Evolutionary conservation across 495 filamentous ascomycete species (phyloP), one percentile per base, ranked within the genome.

Genomic region (Penicillium mononematosum): DNA sequence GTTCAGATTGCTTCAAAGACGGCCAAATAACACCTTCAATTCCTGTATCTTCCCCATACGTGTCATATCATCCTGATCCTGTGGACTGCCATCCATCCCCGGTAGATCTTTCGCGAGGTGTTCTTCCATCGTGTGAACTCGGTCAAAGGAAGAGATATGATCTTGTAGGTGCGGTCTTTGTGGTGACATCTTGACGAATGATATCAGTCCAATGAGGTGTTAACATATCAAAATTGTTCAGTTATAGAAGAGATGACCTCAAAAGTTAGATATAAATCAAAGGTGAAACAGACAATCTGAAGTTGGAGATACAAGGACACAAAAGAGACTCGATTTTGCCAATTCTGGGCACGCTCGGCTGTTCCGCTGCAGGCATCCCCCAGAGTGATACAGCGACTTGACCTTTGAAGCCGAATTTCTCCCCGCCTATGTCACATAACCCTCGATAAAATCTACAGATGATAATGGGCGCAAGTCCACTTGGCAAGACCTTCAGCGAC

Each of bases 41-140:
- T 63, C 61, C 22, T 60, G 61, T 14, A 54, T 53, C 32, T 63
- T 63, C 7, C 61, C 58, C 61, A 63, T 63, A 9, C 61, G 61
- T 5, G 34, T 43, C 61, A 63, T 63, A 29, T 63, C 61, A 32
- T 42, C 22, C 11, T 38, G 36, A 25, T 58, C 55, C 22, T 58
- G 29, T 1, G 39, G 41, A 20, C 34, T 52, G 20, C 47, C 48
- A 17, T 50, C 55, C 29, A 52, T 50, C 14, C 17, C 25, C 5
- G 25, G 36, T 22, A 24, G 5, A 24, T 14, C 11, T 36, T 50
- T 50, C 12, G 31, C 3, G 2, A 19, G 8, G 0, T 38, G 31
- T 16, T 32, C n/a, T 1, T 50, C 31, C 47, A 50, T 20, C 1
- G n/a, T 24, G 9, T 20, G 31, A 24, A 12, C 17, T 12, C 7